Evolutionary conservation across 1,284 basidiomycete species (phyloP), one percentile per base, ranked within the genome.

Genomic region (Abortiporus biennis): DNA sequence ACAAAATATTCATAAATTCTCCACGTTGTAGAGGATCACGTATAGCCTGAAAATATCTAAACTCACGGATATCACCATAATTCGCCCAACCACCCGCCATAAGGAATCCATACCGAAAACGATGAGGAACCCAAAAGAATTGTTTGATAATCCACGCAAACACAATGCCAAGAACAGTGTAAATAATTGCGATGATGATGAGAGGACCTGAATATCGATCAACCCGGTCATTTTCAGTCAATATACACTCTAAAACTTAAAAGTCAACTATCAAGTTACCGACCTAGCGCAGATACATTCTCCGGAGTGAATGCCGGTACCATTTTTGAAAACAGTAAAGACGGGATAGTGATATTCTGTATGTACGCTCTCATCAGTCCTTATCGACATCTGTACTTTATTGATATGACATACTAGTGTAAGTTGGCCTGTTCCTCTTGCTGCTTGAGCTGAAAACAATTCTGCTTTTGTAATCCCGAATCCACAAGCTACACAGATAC

Each of bases 271-370:
- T 20, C 13, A 11, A 30, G 23, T 15, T 13, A 43, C 66, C 47
- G 48, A 69, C 87, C 85, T 31, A 90, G 63, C 2, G 78, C 74
- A 19, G 62, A 47, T 24, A 86, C 68, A 51, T 87, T 89, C 19
- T 81, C 69, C 0, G 72, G 54, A 1, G 70, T 78, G 51, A 92
- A 87, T 0, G 85, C 76, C 0, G 85, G 77, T 0, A 90, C 73
- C 47, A 91, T 86, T 49, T 81, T 86, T 2, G 80, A 80, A 58
- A 91, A 89, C 63, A 90, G 67, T 9, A 91, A 69, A 44, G 73
- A 74, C 2, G 88, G 88, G 1, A 85, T 55, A 0, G 75, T 67
- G 44, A 90, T 70, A 51, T 86, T 88, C 71, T 82, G 31, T 24
- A 32, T 6, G 24, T 31, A 13, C 27, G 6, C 6, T 38, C 29